Evolutionary conservation across 345 rosid genomes (phyloP).

Genomic region (Alliaria petiolata): DNA sequence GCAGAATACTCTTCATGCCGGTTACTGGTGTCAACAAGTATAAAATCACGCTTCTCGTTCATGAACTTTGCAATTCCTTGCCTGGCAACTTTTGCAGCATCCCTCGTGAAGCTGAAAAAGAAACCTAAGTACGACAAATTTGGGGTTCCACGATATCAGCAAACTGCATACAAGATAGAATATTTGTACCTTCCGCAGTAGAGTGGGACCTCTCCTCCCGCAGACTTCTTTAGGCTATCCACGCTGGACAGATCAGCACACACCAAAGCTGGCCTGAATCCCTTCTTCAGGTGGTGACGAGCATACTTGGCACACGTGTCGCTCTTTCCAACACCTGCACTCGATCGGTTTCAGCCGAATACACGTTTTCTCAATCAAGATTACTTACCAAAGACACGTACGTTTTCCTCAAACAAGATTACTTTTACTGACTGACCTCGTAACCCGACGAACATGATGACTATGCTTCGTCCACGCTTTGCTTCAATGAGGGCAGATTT

Average conservation of each 20-base stretch:
- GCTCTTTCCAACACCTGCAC: constrained; percentile 73
- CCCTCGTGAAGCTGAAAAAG: constrained; percentile 74
- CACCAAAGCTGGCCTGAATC: constrained; percentile 73
- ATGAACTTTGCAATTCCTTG: constrained; percentile 84
- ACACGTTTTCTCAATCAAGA: too few species aligned
- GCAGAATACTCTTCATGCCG: constrained; percentile 85
- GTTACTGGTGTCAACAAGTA: constrained; percentile 87
- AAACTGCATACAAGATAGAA: too few species aligned
- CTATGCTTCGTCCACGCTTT: constrained; percentile 43
- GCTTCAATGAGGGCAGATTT: constrained; percentile 79
- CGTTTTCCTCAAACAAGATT: too few species aligned
- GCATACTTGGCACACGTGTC: constrained; percentile 78
- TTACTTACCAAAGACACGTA: too few species aligned
- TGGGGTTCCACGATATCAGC: too few species aligned
- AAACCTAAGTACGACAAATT: too few species aligned
- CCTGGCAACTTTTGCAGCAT: constrained; percentile 82
- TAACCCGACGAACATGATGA: constrained; percentile 87
- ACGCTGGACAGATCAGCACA: constrained; percentile 79
- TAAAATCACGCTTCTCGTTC: constrained; percentile 81
- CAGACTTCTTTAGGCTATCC: constrained; percentile 64
- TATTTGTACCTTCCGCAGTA: constrained; percentile 62
- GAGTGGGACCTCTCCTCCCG: constrained; percentile 70
- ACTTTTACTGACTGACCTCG: too few species aligned
- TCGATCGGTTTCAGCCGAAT: too few species aligned
- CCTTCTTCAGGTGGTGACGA: constrained; percentile 72